phyloP scores from a whole-genome alignment of 2,329 filamentous ascomycete species.

The Botryotinia calthae region DNA sequence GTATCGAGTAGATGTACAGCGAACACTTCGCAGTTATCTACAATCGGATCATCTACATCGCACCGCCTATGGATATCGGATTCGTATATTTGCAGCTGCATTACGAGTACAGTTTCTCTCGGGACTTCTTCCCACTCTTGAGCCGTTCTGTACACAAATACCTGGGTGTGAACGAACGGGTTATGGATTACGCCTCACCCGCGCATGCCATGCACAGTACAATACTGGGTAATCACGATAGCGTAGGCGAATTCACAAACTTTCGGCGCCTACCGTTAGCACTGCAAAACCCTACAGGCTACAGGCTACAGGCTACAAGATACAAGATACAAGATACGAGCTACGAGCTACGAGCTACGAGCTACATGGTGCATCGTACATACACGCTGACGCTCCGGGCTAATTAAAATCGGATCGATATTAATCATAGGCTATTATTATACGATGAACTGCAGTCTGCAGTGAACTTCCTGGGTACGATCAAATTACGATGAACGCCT shows the following conservation, averaged over 20 bases:
- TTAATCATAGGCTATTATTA: not conserved
- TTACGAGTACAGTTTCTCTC: not conserved
- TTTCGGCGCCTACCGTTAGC: not conserved
- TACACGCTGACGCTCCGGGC: not conserved
- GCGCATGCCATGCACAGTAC: not conserved
- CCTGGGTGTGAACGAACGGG: not conserved
- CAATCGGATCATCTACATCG: not conserved
- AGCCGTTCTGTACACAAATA: not conserved
- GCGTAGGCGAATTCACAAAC: slow-evolving; percentile 4
- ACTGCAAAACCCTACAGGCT: not conserved
- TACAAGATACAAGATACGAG: not conserved
- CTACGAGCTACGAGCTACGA: not conserved
- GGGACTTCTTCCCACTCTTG: not conserved
- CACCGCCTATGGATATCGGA: not conserved
- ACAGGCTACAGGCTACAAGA: no score
- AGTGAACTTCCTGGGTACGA: not conserved
- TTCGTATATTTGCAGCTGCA: not conserved
- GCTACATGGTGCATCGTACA: not conserved
- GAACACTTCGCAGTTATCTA: not conserved
- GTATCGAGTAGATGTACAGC: not conserved
- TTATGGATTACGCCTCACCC: not conserved
- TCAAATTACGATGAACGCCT: not conserved
- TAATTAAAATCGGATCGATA: not conserved
- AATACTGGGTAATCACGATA: not conserved
- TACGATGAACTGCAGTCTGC: not conserved